Evolutionary conservation across 495 filamentous ascomycete species (phyloP), one percentile per base, ranked within the genome.

Genomic region (Penicillium arizonense): DNA sequence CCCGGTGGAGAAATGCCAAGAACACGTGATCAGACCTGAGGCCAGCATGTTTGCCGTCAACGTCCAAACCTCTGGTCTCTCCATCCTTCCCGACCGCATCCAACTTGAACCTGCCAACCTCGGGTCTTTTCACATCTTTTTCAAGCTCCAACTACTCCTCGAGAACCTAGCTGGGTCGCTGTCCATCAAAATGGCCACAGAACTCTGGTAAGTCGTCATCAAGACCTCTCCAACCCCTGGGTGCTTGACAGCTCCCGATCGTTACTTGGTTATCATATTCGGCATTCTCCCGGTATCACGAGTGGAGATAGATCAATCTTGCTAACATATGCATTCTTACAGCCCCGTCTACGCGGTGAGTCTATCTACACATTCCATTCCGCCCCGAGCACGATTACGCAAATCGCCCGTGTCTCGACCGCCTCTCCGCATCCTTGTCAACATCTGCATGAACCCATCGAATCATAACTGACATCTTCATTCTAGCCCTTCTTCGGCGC

Each of bases 281-380:
- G 23, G 51, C 39, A 32, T 24, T 44, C 32, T 34, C 28, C 24
- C 28, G 8, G 28, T 30, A 30, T 9, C 28, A 30, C 28, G 28
- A 50, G 24, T 28, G 50, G 44, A 40, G 50, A 60, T 55, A 55
- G 45, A 53, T 34, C 52, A 59, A 52, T 28, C 37, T 51, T 68
- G 70, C 78, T 83, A 71, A 86, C 62, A 11, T 48, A 0, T 44
- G 36, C 33, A 40, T 46, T 58, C 45, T 13, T 63, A 61, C 64
- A 98, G 94, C 79, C 94, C 94, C 77, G 93, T 96, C 62, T 98
- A 98, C 82, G 93, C 94, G 80, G 94, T 98, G 78, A 89, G 93
- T 97, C 71, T 58, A 53, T 50, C 34, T 54, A 26, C 14, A 34
- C 44, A 28, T 30, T 50, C 39, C 35, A 41, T 44, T 26, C 41